A percentile compares a stretch with the other conserved stretches of the same genome.
Evolutionary conservation across 2,329 filamentous ascomycete species (phyloP).

Genomic region (Nothomitra cinnamomea): DNA sequence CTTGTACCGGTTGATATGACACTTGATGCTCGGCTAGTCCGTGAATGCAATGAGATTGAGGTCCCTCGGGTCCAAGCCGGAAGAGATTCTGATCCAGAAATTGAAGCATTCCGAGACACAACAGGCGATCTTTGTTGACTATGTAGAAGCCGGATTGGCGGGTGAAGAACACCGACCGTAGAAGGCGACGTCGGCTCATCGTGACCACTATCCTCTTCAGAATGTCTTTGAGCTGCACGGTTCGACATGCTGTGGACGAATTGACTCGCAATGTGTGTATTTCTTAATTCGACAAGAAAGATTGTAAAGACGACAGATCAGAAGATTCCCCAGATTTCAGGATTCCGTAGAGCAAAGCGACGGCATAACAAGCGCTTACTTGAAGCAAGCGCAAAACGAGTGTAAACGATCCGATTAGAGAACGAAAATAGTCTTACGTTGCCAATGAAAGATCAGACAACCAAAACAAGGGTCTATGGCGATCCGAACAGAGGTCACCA

Average conservation of each 20-base stretch:
- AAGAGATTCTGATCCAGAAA: neutral
- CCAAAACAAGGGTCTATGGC: neutral
- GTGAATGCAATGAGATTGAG: neutral
- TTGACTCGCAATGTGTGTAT: neutral
- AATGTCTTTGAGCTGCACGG: neutral
- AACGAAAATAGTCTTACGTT: no score
- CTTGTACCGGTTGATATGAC: conserved; percentile 5
- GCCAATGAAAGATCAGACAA: neutral
- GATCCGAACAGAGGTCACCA: neutral
- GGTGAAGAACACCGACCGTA: neutral
- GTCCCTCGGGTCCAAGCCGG: neutral
- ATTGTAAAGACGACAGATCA: neutral
- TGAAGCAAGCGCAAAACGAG: conserved; percentile 1
- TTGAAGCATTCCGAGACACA: conserved; percentile 2
- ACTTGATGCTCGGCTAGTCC: conserved; percentile 5
- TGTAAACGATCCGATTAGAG: neutral
- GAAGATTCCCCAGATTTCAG: neutral
- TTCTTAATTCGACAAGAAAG: neutral
- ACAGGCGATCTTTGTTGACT: neutral
- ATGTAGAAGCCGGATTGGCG: neutral
- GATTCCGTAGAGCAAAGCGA: neutral
- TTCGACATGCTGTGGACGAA: neutral
- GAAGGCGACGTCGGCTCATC: neutral
- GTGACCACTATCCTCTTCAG: neutral
- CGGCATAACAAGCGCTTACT: neutral